Evolutionary conservation across 2,329 filamentous ascomycete genomes (phyloP), one percentile per base, ranked within the genome.

Genomic region (Teratosphaeria destructans): DNA sequence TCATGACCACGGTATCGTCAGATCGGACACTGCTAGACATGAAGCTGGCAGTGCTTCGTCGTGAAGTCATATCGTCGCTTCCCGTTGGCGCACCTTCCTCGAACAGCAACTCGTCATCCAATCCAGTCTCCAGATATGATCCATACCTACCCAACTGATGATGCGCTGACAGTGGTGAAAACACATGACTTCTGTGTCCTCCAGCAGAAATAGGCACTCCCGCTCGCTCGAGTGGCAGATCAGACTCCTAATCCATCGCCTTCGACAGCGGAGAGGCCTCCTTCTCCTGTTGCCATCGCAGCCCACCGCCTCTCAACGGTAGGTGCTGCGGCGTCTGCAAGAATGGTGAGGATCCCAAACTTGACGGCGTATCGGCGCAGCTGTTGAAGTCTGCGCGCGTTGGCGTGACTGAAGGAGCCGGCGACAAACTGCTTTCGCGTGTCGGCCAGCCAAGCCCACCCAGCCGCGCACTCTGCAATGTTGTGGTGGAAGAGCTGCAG

Each of bases 71-170:
- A 5, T 23, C 16, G 8, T 49, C 43, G 5, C 8, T 19, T n/a
- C 5, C 23, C 19, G 43, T 11, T 10, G 43, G 16, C 43, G 43
- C 43, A 26, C 43, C 43, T 19, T 49, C 43, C 43, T 49, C 43
- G 43, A 49, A 49, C 5, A 49, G n/a, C 43, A 35, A 52, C 27
- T 56, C 65, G 19, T 63, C 54, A 26, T 67, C 61, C 58, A 58
- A 60, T 57, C 53, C 61, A 54, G 34, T 62, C 49, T 35, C 59
- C 52, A 37, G 57, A 47, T 19, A 27, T 6, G 34, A 53, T 12
- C 57, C 64, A 78, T 79, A 80, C 78, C 77, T 77, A 80, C 78
- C 78, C 68, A 61, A 37, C 74, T 72, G 75, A 75, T 79, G 78
- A 81, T 81, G 77, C 71, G 75, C 70, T 69, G 73, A 63, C 65